Conservation (phyloP, 2,329 filamentous ascomycete species). For the Calonectria naviculata region DNA sequence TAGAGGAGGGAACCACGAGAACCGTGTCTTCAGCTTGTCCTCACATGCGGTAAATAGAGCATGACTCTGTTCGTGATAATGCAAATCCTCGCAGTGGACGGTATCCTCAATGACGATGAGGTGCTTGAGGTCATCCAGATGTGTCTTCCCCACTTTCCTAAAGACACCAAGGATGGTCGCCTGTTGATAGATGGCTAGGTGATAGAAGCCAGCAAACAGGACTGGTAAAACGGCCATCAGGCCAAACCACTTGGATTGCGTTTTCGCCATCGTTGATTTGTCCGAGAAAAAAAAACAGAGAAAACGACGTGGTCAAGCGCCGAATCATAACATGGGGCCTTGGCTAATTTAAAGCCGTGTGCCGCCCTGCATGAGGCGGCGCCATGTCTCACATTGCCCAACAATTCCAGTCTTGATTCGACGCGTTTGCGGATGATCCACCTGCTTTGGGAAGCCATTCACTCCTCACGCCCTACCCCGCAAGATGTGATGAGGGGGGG, state of each 20-base stretch:
- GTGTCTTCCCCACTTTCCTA: conserved; percentile 34
- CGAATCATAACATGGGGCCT: not conserved
- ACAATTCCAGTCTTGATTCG: not conserved
- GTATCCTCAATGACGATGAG: conserved; percentile 62
- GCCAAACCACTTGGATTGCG: not conserved
- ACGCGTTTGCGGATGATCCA: not conserved
- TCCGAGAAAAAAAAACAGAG: too few species aligned
- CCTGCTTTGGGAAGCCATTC: not conserved
- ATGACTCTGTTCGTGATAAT: conserved; percentile 61
- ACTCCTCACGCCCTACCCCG: not conserved
- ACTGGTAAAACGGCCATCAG: not conserved
- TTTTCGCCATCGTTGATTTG: not conserved
- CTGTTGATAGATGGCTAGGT: not conserved
- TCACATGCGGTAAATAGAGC: conserved; percentile 69
- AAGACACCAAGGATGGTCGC: conserved; percentile 41
- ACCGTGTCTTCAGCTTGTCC: conserved; percentile 52
- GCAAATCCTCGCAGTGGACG: conserved; percentile 68
- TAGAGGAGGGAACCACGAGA: conserved; percentile 64
- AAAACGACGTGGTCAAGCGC: too few species aligned
- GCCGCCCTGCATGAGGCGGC: not conserved
- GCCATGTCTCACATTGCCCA: not conserved
- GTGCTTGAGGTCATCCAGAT: conserved; percentile 26
- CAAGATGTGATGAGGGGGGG: too few species aligned
- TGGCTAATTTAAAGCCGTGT: not conserved
- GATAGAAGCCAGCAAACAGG: not conserved